A percentile compares a stretch with the other conserved stretches of the same genome.
These are phyloP conservation scores for Aureoboletus auriporus DNA, from an alignment of 768 basidiomycete species.

Conservation along the genomic window DNA sequence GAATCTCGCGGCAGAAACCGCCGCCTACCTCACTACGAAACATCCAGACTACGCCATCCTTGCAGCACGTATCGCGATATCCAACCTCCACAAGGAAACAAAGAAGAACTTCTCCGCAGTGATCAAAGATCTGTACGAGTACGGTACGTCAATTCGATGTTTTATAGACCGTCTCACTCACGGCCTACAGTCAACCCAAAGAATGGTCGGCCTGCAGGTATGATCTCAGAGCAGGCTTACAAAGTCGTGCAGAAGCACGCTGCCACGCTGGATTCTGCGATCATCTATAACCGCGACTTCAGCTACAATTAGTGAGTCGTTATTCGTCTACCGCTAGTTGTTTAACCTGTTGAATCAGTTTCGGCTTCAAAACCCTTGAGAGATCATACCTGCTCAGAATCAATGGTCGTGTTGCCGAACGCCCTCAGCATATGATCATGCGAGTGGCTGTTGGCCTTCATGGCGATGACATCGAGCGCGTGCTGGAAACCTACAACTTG, in stretches of 20 bases:
- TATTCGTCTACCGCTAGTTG: not conserved
- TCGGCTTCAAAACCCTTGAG: slow-evolving; percentile 99
- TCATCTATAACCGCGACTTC: slow-evolving; percentile 98
- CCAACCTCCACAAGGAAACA: slow-evolving; percentile 98
- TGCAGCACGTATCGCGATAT: slow-evolving; percentile 97
- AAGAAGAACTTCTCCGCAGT: slow-evolving; percentile 96
- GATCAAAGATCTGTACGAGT: slow-evolving; percentile 84
- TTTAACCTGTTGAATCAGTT: slow-evolving; percentile 42
- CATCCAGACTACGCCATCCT: slow-evolving; percentile 98
- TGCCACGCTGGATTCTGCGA: slow-evolving; percentile 81
- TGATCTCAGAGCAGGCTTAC: slow-evolving; percentile 91
- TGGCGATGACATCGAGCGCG: slow-evolving; percentile 82
- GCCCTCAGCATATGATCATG: slow-evolving; percentile 99
- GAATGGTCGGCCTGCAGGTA: slow-evolving; percentile 78
- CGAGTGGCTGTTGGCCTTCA: slow-evolving; percentile 98
- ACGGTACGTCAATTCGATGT: slow-evolving; percentile 49
- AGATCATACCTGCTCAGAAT: slow-evolving; percentile 95
- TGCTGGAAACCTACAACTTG: slow-evolving; percentile 87
- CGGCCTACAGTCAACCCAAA: slow-evolving; percentile 82
- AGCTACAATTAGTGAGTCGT: slow-evolving; percentile 84
- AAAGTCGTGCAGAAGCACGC: slow-evolving; percentile 78
- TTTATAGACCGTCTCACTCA: not conserved
- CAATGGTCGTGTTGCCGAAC: slow-evolving; percentile 91
- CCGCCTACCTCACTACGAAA: slow-evolving; percentile 94
- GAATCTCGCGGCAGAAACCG: slow-evolving; percentile 97